Evolutionary conservation across 306 rosid genomes (phyloP), one percentile per base, ranked within the genome.

Genomic region (Prinsepia uniflora): DNA sequence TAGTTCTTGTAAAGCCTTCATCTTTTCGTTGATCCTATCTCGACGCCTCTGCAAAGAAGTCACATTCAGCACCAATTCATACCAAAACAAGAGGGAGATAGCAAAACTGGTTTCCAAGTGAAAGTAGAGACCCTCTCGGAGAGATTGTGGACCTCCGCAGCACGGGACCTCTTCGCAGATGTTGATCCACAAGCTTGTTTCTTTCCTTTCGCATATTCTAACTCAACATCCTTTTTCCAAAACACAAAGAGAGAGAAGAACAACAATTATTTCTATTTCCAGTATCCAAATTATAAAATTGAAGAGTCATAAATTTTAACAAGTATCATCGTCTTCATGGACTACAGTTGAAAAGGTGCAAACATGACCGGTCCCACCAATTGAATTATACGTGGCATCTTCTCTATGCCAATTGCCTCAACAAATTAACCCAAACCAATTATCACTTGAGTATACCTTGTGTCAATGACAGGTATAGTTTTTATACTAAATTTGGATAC

Each of bases 111-210:
- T 15, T 71, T 53, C 6, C 5, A 64, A 40, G 54, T 69, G 56
- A 11, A 56, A 43, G 39, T 20, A 76, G 86, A 45, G 18, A 92
- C 98, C 95, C 98, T 84, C 84, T 90, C 98, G 4, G 98, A 92
- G 70, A 82, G 98, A 82, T 90, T 92, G 76, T 92, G 98, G 73
- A 90, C 88, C 76, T 86, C 96, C 1, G 96, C 96, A 58, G 92
- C 96, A 49, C 96, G 92, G 14, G 91, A 66, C 73, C 90, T 90
- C 80, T 85, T 92, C 0, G 82, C 65, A 43, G 95, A 86, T 52
- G 88, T 43, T 24, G 91, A 72, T 40, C 85, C 86, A 30, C 85
- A 89, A 47, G 0, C 76, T 70, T 75, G 83, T 62, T 84, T 90
- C 81, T 81, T 90, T 24, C 52, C 80, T 55, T 79, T 89, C 58